phyloP scores from a whole-genome alignment of 805 yeast species.

The Candida golubevii region DNA sequence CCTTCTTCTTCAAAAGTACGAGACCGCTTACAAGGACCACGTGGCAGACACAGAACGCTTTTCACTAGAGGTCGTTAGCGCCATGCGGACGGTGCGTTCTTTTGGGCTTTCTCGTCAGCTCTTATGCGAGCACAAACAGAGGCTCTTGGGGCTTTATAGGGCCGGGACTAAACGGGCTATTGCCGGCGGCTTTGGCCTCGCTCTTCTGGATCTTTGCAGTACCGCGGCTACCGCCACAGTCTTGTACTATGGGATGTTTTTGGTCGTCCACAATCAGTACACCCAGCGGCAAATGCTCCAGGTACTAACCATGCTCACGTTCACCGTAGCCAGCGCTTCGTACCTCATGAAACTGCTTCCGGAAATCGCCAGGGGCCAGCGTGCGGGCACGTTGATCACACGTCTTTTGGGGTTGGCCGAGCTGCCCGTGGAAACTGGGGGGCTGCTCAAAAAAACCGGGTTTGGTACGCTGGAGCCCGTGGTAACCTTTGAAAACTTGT shows the following conservation, averaged over 20 bases:
- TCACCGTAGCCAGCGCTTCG: conserved; percentile 65
- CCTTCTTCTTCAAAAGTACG: conserved; percentile 46
- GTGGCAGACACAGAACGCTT: conserved; percentile 53
- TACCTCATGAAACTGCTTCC: conserved; percentile 66
- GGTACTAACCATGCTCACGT: conserved; percentile 67
- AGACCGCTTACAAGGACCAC: conserved; percentile 53
- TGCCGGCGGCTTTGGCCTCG: conserved; percentile 63
- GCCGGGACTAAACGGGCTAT: conserved; percentile 52
- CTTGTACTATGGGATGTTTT: conserved; percentile 72
- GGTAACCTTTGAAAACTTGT: conserved; percentile 43
- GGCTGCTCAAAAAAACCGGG: not conserved
- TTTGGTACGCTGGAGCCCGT: conserved; percentile 19
- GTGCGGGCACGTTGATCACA: conserved; percentile 56
- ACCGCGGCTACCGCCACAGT: conserved; percentile 65
- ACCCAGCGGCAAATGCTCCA: conserved; percentile 54
- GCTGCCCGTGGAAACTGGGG: conserved; percentile 29
- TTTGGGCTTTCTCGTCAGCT: conserved; percentile 53
- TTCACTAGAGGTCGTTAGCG: conserved; percentile 49
- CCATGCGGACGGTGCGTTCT: conserved; percentile 60
- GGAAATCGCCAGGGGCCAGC: conserved; percentile 70
- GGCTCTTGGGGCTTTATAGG: conserved; percentile 27
- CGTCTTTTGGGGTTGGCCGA: conserved; percentile 33
- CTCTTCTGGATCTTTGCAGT: conserved; percentile 50
- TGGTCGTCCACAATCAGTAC: conserved; percentile 61
- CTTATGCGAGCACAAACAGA: conserved; percentile 25